phyloP scores from a whole-genome alignment of 805 yeast genomes.

The Ogataea haglerorum region DNA sequence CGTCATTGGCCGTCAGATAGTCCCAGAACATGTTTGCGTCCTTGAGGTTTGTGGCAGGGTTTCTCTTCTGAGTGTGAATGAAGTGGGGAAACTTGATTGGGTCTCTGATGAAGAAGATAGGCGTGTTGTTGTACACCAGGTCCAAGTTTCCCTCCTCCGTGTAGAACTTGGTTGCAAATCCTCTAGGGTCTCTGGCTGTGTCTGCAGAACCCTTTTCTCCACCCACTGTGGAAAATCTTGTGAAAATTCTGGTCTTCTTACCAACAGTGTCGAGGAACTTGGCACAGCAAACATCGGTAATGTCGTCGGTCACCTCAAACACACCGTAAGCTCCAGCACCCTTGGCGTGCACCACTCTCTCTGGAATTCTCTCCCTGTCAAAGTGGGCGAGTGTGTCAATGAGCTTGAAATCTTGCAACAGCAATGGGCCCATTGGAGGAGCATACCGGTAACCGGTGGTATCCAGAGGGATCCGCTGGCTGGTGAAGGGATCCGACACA shows the following conservation, averaged over 20 bases:
- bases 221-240: constrained; percentile 84
- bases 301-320: constrained; percentile 84
- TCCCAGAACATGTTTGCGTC: constrained; percentile 87
- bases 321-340: constrained; percentile 90
- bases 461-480: constrained; percentile 68
- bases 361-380: constrained; percentile 87
- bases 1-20: constrained; percentile 69
- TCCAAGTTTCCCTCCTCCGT: constrained; percentile 85
- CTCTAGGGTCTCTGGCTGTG: constrained; percentile 85
- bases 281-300: constrained; percentile 67
- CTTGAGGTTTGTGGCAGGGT: constrained; percentile 76
- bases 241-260: constrained; percentile 69
- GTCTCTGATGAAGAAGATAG: constrained; percentile 80
- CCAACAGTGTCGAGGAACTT: constrained; percentile 72
- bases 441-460: constrained; percentile 26
- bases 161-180: constrained; percentile 74
- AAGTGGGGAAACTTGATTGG: constrained; percentile 84
- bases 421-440: constrained; percentile 59
- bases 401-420: constrained; percentile 77
- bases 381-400: constrained; percentile 82
- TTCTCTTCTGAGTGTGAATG: constrained; percentile 85
- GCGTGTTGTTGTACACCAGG: constrained; percentile 83
- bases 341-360: constrained; percentile 90
- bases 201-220: constrained; percentile 82
- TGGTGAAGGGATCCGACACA: constrained; percentile 70